Evolutionary conservation across 75 land plant species (phyloP).

Genomic region (Cupressus sempervirens): DNA sequence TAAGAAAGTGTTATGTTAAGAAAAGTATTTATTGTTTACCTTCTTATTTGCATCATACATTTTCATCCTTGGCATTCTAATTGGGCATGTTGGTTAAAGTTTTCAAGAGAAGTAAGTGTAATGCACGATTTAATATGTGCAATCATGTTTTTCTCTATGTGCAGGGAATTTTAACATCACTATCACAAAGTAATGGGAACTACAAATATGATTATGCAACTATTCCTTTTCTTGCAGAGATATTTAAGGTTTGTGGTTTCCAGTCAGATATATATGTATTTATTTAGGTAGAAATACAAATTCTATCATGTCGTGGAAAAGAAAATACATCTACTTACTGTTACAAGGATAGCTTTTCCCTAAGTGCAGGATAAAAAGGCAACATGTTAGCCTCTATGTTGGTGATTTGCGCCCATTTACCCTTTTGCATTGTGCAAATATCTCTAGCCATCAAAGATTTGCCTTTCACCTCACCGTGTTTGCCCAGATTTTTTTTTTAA

Average conservation of each 20-base stretch:
- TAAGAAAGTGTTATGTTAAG: no score
- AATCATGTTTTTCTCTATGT: not conserved
- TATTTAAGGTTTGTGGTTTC: constrained; percentile 60
- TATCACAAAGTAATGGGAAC: constrained; percentile 80
- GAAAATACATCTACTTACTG: not conserved
- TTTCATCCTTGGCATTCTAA: no score
- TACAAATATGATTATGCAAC: constrained; percentile 91
- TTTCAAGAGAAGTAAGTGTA: not conserved
- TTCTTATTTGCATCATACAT: no score
- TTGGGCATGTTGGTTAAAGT: no score
- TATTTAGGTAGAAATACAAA: not conserved
- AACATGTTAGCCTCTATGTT: not conserved
- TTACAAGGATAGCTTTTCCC: not conserved
- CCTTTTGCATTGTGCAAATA: not conserved
- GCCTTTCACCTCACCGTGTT: not conserved
- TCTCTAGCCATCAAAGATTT: not conserved
- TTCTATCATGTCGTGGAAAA: not conserved
- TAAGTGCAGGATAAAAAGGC: not conserved
- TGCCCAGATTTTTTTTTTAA: not conserved
- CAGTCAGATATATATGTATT: no score
- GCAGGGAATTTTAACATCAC: constrained; percentile 92
- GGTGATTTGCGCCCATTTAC: not conserved
- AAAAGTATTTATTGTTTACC: no score
- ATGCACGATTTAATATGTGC: not conserved
- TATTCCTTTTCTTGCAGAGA: constrained; percentile 86